Base-by-base conservation (phyloP, 768 basidiomycete species). In the Mycena sanguinolenta region DNA sequence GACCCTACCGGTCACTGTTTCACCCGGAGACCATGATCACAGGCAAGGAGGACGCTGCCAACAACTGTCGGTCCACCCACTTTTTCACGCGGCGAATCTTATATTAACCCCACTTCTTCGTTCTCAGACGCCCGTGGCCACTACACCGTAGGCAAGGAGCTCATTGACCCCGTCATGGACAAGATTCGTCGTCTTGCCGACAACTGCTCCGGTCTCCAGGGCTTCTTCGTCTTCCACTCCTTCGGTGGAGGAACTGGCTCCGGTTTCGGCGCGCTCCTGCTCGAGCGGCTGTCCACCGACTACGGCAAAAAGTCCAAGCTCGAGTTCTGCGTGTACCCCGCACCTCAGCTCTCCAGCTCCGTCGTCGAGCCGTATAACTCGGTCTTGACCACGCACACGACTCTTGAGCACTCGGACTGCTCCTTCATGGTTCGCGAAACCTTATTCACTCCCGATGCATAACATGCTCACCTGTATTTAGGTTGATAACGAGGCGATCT, bases 171-270 rank as follows among this genome's bases (percentile, higher is more conserved):
- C 53, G 97, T 98, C 64, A 94, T 98, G 91, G 98, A 99, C 84
- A 97, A 95, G 83, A 86, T 99, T 75, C 95, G 98, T 80, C 93
- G 95, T 75, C 91, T 99, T 72, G 95, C 97, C 60, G 98, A 99
- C 84, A 98, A 98, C 85, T 99, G 97, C 85, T 90, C 91, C 58
- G 98, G 98, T 80, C 91, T 99, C 53, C 98, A 99, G 84, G 98
- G 98, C 77, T 99, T 99, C 91, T 99, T 99, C 79, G 95, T 99
- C 79, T 99, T 99, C 91, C 98, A 99, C 86, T 99, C 98, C 23
- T 99, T 99, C 80, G 98, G 98, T 80, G 98, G 98, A 79, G 98
- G 98, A 82, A 99, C 98, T 79, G 98, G 98, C 78, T 99, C 98
- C 71, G 98, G 98, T 79, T 97, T 99, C 77, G 98, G 98, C 80